A percentile compares a stretch with the other conserved stretches of the same genome.
phyloP scores from a whole-genome alignment of 768 basidiomycete species.

The Leccinum boreale region DNA sequence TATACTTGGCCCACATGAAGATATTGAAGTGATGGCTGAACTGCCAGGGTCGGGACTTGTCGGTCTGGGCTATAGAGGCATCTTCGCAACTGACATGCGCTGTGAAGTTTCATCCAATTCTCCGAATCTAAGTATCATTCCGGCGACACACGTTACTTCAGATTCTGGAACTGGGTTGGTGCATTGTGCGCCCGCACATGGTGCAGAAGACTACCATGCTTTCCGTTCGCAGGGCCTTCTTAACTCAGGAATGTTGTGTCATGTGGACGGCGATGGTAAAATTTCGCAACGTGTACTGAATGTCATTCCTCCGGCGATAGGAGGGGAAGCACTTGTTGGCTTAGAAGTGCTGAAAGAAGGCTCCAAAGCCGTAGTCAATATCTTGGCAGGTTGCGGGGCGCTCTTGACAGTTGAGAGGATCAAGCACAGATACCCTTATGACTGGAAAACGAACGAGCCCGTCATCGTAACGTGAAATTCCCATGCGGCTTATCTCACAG shows the following conservation, averaged over 20 bases:
- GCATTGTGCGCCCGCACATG: slow-evolving; percentile 94
- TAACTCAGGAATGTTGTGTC: slow-evolving; percentile 60
- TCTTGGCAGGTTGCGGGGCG: slow-evolving; percentile 50
- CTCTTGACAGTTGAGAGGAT: slow-evolving; percentile 68
- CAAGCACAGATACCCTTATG: slow-evolving; percentile 91
- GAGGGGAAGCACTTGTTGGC: slow-evolving; percentile 57
- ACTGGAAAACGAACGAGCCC: slow-evolving; percentile 93
- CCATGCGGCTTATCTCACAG: background rate
- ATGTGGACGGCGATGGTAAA: slow-evolving; percentile 74
- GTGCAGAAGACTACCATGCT: slow-evolving; percentile 83
- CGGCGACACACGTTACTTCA: slow-evolving; percentile 74
- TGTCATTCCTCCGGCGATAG: slow-evolving; percentile 37
- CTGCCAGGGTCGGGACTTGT: slow-evolving; percentile 48
- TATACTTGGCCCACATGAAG: slow-evolving; percentile 20
- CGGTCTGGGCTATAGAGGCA: slow-evolving; percentile 54
- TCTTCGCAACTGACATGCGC: slow-evolving; percentile 46
- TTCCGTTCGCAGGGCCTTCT: slow-evolving; percentile 60
- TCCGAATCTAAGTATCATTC: slow-evolving; percentile 46
- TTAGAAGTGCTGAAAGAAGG: slow-evolving; percentile 75
- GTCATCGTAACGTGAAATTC: slow-evolving; percentile 79
- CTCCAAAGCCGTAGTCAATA: slow-evolving; percentile 56
- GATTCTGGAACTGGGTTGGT: slow-evolving; percentile 94
- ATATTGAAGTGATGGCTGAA: slow-evolving; percentile 19
- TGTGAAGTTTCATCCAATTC: background rate
- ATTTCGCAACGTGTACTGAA: slow-evolving; percentile 60